Conservation (phyloP, 306 rosid genomes). For the Acacia acuminata region DNA sequence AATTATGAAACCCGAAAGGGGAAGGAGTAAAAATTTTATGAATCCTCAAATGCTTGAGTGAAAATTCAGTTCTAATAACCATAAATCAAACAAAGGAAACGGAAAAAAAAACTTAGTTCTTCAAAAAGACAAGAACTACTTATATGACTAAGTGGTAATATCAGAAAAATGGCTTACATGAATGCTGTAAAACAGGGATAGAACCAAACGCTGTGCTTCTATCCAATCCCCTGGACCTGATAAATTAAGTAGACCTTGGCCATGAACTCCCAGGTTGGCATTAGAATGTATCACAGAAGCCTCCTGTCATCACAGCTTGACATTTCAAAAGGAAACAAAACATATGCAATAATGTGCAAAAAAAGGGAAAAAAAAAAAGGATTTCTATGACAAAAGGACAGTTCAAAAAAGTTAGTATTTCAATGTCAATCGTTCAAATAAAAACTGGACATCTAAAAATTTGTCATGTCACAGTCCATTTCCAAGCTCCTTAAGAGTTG, state of each 20-base stretch:
- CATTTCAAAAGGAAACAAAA: conserved; percentile 28
- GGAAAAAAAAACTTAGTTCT: neutral
- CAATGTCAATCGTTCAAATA: neutral
- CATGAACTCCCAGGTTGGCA: conserved; percentile 98
- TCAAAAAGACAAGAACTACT: neutral
- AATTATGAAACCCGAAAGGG: neutral
- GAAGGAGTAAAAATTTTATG: neutral
- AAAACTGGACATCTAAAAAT: neutral
- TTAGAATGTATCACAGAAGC: conserved; percentile 96
- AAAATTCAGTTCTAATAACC: neutral
- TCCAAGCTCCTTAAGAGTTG: conserved; percentile 19
- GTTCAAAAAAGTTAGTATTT: neutral
- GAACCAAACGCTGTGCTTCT: conserved; percentile 95
- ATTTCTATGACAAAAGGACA: neutral
- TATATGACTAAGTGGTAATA: neutral
- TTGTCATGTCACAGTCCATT: neutral
- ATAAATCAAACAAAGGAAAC: neutral
- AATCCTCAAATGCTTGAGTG: neutral
- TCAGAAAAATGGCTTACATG: conserved; percentile 59
- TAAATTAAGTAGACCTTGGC: conserved; percentile 94
- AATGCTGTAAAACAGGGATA: conserved; percentile 87
- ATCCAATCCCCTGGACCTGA: conserved; percentile 96
- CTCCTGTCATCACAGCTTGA: conserved; percentile 56
- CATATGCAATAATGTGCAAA: conserved; percentile 14
- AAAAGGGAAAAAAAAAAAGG: conserved; percentile 1